Evolutionary conservation across 495 filamentous ascomycete genomes (phyloP).

Genomic region (Penicillium salamii): DNA sequence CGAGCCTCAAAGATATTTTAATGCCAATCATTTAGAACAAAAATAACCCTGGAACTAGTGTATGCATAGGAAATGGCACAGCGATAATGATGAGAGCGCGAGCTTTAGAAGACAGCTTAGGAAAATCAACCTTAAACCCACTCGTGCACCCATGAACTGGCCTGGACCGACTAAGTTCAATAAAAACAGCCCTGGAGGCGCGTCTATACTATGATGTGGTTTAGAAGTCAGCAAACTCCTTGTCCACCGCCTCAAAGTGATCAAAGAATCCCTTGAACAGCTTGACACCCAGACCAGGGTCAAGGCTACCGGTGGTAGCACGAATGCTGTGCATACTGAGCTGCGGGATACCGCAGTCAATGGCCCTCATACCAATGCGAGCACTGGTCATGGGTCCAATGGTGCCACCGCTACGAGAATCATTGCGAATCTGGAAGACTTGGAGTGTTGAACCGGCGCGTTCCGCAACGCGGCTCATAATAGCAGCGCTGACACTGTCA

Average conservation of each 20-base stretch:
- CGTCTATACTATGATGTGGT: no score
- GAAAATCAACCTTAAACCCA: no score
- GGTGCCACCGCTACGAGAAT: conserved; percentile 81
- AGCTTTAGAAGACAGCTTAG: no score
- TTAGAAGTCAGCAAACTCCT: conserved; percentile 65
- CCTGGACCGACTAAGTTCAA: no score
- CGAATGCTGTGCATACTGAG: conserved; percentile 93
- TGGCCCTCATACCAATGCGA: conserved; percentile 76
- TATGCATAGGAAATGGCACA: not conserved
- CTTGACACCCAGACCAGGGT: conserved; percentile 85
- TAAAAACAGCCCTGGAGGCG: no score
- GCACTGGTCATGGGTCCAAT: conserved; percentile 90
- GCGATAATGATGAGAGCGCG: no score
- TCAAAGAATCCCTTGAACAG: conserved; percentile 90
- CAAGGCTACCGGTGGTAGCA: conserved; percentile 80
- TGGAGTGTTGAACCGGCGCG: conserved; percentile 69
- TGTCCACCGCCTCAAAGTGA: conserved; percentile 81
- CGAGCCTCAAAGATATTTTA: not conserved
- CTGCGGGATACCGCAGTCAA: conserved; percentile 90
- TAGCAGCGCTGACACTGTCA: conserved; percentile 73
- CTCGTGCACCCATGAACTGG: no score
- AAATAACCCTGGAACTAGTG: not conserved
- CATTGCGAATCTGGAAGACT: conserved; percentile 93
- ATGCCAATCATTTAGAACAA: not conserved
- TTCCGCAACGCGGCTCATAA: conserved; percentile 72